A percentile compares a stretch with the other conserved stretches of the same genome.
Evolutionary conservation across 2,329 filamentous ascomycete genomes (phyloP).

Genomic region (Plenodomus lindquistii): DNA sequence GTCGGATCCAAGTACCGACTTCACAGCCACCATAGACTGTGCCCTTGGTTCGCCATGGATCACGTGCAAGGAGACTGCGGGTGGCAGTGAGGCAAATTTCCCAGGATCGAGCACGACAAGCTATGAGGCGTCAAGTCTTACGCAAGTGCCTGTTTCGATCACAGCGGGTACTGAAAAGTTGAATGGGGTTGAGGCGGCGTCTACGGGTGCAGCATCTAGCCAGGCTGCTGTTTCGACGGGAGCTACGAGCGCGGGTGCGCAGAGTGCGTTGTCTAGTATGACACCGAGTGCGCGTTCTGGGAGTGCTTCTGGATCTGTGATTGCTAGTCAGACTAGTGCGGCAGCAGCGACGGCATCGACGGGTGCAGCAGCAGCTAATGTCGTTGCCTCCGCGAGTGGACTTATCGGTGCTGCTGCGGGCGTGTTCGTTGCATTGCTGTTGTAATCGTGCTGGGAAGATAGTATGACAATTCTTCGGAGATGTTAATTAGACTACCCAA

Average conservation of each 20-base stretch:
- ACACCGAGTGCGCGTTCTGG: constrained; percentile 4
- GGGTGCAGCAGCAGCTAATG: not conserved
- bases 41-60: constrained; percentile 9
- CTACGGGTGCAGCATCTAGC: not conserved
- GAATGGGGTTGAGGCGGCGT: constrained; percentile 5
- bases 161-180: constrained; percentile 23
- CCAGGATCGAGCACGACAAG: constrained; percentile 25
- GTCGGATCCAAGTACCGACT: constrained; percentile 18
- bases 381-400: constrained; percentile 3
- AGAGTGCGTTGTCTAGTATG: not conserved
- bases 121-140: constrained; percentile 11
- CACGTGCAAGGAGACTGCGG: constrained; percentile 25
- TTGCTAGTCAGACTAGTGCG: not conserved
- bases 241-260: constrained; percentile 1
- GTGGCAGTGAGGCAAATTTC: constrained; percentile 29
- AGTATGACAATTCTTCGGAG: not conserved
- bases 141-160: constrained; percentile 7
- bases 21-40: constrained; percentile 27
- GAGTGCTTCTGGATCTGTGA: constrained; percentile 1
- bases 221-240: not conserved
- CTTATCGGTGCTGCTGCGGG: constrained; percentile 11
- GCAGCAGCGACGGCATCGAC: not conserved
- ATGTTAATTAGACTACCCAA: not conserved
- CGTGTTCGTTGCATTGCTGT: not conserved
- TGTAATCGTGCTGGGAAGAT: not conserved